Evolutionary conservation across 1,139 yeast species (phyloP).

Genomic region (Taphrina deformans): DNA sequence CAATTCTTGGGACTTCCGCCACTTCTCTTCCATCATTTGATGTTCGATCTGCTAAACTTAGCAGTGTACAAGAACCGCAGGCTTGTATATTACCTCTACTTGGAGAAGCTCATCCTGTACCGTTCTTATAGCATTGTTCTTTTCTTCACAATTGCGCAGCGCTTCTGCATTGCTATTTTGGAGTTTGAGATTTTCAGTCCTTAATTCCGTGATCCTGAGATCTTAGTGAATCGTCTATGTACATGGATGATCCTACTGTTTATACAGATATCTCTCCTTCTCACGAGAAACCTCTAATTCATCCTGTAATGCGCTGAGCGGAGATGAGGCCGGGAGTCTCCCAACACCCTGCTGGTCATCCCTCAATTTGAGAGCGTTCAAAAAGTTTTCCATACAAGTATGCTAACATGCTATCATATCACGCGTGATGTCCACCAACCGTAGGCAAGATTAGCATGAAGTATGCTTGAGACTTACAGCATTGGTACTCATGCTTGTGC

Average conservation of each 20-base stretch:
- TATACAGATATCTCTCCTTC: not conserved
- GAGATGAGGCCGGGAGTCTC: not conserved
- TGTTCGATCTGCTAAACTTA: not conserved
- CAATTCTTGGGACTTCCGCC: not conserved
- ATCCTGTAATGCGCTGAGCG: not conserved
- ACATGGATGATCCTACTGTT: no score
- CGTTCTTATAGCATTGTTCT: constrained; percentile 9
- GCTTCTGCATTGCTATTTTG: not conserved
- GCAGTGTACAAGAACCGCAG: no score
- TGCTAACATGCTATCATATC: not conserved
- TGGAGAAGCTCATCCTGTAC: constrained; percentile 23
- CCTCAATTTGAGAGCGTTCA: not conserved
- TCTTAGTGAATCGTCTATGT: no score
- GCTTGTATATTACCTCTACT: no score
- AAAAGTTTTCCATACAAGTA: not conserved
- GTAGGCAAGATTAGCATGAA: no score
- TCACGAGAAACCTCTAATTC: not conserved
- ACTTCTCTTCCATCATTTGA: constrained; percentile 4
- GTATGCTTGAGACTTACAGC: no score
- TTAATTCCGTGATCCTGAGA: not conserved
- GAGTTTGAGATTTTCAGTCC: not conserved
- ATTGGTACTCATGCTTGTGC: no score
- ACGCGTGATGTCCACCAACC: no score
- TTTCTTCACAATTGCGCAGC: not conserved
- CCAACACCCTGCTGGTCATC: not conserved